Evolutionary conservation across 2,329 filamentous ascomycete species (phyloP), one percentile per base, ranked within the genome.

Genomic region (Aspergillus neoniger): DNA sequence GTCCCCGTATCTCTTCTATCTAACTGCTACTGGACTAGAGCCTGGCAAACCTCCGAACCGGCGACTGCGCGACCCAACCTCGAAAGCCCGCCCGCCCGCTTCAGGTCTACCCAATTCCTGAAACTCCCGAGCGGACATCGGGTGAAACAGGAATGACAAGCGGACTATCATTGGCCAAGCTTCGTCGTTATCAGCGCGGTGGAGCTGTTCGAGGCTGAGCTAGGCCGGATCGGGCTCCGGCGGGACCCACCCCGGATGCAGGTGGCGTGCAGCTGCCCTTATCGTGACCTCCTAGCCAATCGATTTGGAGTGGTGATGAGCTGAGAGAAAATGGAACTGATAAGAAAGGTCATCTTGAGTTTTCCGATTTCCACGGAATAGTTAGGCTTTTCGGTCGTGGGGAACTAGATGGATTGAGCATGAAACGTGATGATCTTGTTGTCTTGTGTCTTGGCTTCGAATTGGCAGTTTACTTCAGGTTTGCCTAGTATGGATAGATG

Each of bases 281-380:
- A 66, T 66, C 64, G 64, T 39, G 47, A 43, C 39, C 54, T 66
- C 62, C 52, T 52, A 60, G 47, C 64, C 64, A 63, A 66, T 66
- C 60, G 61, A 59, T 63, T 32, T 17, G 17, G 36, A 55, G 55
- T 47, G 58, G 55, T 51, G 48, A 65, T 64, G 59, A 65, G 59
- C 58, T 64, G 41, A 65, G 62, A 64, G 63, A 65, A 36, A 65
- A 65, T 43, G 32, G 47, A n/a, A 38, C 15, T 62, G 59, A 60
- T 60, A 63, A 64, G 58, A 44, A 10, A 36, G 12, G 32, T 36
- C 25, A 28, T 28, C 38, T 17, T 47, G 41, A 36, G 43, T 49
- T 57, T 48, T 21, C 55, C 30, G 17, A 15, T 21, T 47, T 43
- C 49, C 56, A 50, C 47, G 21, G 47, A 51, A 19, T 25, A n/a